Conservation (phyloP, 805 yeast genomes). For the Candida tallmaniae region DNA sequence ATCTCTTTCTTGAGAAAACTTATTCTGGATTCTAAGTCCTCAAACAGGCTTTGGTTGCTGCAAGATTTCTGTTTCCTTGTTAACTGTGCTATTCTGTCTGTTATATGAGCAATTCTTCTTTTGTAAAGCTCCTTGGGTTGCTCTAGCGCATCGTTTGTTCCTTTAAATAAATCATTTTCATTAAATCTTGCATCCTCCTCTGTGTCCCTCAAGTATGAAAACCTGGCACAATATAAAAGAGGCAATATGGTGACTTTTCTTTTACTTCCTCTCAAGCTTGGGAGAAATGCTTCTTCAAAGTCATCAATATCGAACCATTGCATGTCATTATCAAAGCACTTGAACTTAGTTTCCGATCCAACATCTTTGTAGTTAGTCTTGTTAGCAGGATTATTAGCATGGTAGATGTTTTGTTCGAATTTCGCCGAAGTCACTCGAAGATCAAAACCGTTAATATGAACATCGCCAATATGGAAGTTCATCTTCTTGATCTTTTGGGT, state of each 20-base stretch:
- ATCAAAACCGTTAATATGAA: constrained; percentile 52
- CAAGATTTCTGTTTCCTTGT: constrained; percentile 13
- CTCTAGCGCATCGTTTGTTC: constrained; percentile 24
- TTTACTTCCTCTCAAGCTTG: constrained; percentile 29
- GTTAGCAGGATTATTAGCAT: neutral
- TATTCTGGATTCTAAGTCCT: constrained; percentile 16
- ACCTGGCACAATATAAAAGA: constrained; percentile 61
- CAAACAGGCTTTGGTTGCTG: constrained; percentile 4
- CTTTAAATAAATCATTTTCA: constrained; percentile 17
- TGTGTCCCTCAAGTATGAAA: constrained; percentile 66
- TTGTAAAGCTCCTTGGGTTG: constrained; percentile 22
- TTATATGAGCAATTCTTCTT: constrained; percentile 23
- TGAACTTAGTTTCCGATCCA: constrained; percentile 5
- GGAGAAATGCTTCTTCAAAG: constrained; percentile 51
- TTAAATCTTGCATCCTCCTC: constrained; percentile 10
- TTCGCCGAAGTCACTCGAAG: constrained; percentile 50
- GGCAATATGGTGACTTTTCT: constrained; percentile 53
- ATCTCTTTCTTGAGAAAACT: constrained; percentile 18
- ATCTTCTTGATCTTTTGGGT: constrained; percentile 49
- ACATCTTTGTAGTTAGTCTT: neutral
- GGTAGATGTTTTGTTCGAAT: constrained; percentile 33
- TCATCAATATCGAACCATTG: constrained; percentile 63
- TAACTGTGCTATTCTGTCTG: constrained; percentile 24
- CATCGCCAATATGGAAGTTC: constrained; percentile 64
- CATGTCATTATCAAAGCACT: constrained; percentile 48